Percentiles rank a stretch among this genome's conserved stretches.
These are phyloP conservation scores for Gonapodya prolifera DNA, from an alignment of 192 early-diverging fungal species.

Conservation along the genomic window DNA sequence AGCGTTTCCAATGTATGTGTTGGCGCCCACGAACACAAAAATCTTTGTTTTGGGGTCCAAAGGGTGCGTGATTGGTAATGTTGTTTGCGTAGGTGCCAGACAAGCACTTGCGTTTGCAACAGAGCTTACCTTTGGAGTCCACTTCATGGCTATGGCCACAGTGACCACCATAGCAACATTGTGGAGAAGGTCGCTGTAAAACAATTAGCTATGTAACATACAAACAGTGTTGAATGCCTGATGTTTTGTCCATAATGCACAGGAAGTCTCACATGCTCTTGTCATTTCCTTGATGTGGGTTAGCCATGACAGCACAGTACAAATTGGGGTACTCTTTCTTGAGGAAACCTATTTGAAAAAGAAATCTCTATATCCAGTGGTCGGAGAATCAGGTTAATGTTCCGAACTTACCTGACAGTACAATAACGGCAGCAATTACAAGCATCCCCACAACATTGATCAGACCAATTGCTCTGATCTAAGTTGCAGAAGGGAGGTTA, in stretches of 20 bases:
- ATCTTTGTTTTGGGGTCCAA: too few relatives aligned
- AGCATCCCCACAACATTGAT: not conserved
- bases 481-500: not conserved
- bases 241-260: too few relatives aligned
- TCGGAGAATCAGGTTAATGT: not conserved
- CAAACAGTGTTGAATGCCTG: too few relatives aligned
- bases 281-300: not conserved
- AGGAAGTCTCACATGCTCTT: not conserved
- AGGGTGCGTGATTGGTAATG: too few relatives aligned
- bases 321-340: not conserved
- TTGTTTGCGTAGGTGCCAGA: too few relatives aligned
- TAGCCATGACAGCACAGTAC: not conserved
- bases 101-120: not conserved
- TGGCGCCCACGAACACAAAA: not conserved
- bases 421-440: not conserved
- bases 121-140: not conserved
- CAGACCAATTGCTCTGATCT: not conserved
- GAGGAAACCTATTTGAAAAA: too few relatives aligned
- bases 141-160: not conserved
- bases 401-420: not conserved
- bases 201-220: not conserved
- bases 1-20: constrained; percentile 5
- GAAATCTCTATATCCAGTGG: too few relatives aligned
- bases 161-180: not conserved
- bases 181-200: not conserved